Base-by-base conservation (phyloP, 2,329 filamentous ascomycete genomes). In the Botrytis tulipae region DNA sequence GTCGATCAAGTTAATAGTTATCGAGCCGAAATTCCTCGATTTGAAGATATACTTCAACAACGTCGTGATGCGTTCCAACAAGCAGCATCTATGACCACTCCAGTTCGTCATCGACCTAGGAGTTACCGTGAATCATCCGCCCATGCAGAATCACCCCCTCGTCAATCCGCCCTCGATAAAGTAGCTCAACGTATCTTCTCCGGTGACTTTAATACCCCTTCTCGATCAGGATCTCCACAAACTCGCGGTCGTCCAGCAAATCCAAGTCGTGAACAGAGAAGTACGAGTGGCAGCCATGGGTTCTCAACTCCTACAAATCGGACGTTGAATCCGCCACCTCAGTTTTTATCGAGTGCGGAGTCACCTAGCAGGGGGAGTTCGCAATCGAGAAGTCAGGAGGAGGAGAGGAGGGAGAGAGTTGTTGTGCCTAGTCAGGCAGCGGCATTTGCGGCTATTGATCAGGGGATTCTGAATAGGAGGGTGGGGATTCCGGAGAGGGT, bases 41-140 rank as follows among this genome's bases (percentile, higher is more conserved):
- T 94, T 79, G 90, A 93, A 70, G 89, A 92, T 54, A 85, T 94
- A 3, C 83, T 94, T 6, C 90, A 87, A 82, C 90, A 87, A 81
- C 89, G 86, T 20, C 88, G 89, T 8, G 87, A 90, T 75, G 89
- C 88, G 0, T 92, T 91, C 78, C 87, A 89, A 77, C 88, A 87
- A 4, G 88, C 89, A 3, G 85, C 86, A 42, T 80, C 82, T 74
- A 78, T 79, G 42, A 77, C 81, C n/a, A 76, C 80, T 29, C 78
- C 73, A 75, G 75, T 77, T 67, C 67, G 75, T 68, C 62, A 60
- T 60, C 82, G 82, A 1, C 85, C 87, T n/a, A 82, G 83, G 5
- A 80, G 83, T 4, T 85, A 82, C 72, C 78, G 83, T 29, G 85
- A 87, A 46, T 85, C 84, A 25, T 72, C 79, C 35, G 82, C 83